Percentiles rank a stretch among this genome's conserved stretches.
These are phyloP conservation scores for Moesziomyces sp. DNA, from an alignment of 1,284 basidiomycete genomes.

Conservation along the genomic window DNA sequence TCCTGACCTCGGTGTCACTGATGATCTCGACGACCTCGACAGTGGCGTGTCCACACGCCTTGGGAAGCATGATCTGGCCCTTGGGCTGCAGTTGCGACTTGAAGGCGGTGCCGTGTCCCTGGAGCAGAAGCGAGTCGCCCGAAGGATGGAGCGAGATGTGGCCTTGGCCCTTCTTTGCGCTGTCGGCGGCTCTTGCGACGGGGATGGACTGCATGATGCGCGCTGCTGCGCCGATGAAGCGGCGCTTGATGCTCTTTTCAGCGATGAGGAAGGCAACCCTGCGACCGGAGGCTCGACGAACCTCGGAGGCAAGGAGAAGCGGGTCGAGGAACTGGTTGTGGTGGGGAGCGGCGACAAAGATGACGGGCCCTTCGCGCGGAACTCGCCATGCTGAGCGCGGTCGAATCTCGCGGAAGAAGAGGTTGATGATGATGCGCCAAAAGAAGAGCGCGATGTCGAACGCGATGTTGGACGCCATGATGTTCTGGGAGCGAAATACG, in stretches of 20 bases:
- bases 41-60: slow-evolving; percentile 79
- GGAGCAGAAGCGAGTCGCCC: slow-evolving; percentile 73
- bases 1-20: slow-evolving; percentile 80
- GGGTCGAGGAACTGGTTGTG: slow-evolving; percentile 98
- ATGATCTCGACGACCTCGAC: slow-evolving; percentile 89
- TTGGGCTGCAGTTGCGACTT: slow-evolving; percentile 78
- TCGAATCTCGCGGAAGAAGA: slow-evolving; percentile 97
- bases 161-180: slow-evolving; percentile 82
- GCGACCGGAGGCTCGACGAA: slow-evolving; percentile 81
- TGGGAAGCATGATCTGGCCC: slow-evolving; percentile 89
- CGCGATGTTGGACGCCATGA: slow-evolving; percentile 65
- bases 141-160: slow-evolving; percentile 76
- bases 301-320: slow-evolving; percentile 86
- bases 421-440: slow-evolving; percentile 84
- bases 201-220: slow-evolving; percentile 81
- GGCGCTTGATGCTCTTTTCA: slow-evolving; percentile 88
- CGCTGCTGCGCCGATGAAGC: slow-evolving; percentile 84
- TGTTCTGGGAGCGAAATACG: slow-evolving; percentile 48
- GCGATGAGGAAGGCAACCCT: slow-evolving; percentile 90
- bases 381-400: slow-evolving; percentile 95
- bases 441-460: slow-evolving; percentile 68
- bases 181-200: slow-evolving; percentile 90
- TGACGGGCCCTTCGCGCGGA: slow-evolving; percentile 86
- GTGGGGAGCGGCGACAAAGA: slow-evolving; percentile 97
- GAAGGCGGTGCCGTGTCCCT: slow-evolving; percentile 85